phyloP scores from a whole-genome alignment of 164 flowering plant genomes.

The Sedum album region DNA sequence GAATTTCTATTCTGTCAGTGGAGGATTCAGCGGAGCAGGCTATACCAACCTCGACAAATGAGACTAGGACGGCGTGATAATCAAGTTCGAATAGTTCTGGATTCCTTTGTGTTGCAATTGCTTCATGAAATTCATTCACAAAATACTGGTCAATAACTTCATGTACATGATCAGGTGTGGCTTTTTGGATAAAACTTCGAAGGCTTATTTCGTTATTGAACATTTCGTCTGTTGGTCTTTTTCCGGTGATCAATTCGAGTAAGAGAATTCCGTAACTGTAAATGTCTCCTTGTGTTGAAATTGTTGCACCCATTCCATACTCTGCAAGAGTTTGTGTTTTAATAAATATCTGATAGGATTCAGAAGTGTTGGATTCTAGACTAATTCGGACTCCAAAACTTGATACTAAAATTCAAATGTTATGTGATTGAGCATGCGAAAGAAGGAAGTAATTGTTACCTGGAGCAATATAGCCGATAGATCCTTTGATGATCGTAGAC shows the following conservation, averaged over 20 bases:
- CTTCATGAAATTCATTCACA: too few species aligned
- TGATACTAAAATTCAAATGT: too few species aligned
- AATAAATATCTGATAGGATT: too few species aligned
- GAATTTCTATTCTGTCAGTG: too few species aligned
- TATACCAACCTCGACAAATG: too few species aligned
- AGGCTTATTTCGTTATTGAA: background rate
- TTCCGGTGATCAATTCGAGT: background rate
- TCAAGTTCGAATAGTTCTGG: too few species aligned
- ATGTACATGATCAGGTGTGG: background rate
- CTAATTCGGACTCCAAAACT: too few species aligned
- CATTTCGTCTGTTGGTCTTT: background rate
- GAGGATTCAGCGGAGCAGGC: too few species aligned
- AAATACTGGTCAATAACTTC: background rate
- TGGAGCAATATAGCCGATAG: slow-evolving; percentile 10
- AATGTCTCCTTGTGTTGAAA: background rate
- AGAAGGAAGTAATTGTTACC: background rate
- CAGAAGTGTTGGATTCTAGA: too few species aligned
- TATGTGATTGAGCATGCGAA: background rate
- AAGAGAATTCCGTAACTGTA: background rate
- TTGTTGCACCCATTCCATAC: background rate
- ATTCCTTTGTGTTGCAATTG: too few species aligned
- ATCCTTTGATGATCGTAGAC: background rate
- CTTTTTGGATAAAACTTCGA: background rate
- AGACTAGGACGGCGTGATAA: too few species aligned
- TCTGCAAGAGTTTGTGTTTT: background rate